Percentiles rank a stretch among this genome's conserved stretches.
Evolutionary conservation across 169 alveolate species (phyloP).

Genomic region (Ichthyophthirius multifiliis): DNA sequence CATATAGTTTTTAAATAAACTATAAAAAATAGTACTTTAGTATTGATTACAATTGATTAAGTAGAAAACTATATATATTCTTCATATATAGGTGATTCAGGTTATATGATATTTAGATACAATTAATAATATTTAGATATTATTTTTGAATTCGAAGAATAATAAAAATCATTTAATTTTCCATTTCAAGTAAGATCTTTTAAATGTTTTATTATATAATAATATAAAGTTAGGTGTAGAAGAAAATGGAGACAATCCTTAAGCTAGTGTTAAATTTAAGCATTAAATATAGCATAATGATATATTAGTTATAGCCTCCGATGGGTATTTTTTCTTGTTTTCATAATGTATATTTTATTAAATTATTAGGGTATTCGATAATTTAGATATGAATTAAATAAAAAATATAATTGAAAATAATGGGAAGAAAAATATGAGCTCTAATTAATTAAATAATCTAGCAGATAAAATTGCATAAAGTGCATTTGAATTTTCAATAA

Average conservation of each 20-base stretch:
- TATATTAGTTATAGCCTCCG: constrained; percentile 62
- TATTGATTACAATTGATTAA: constrained; percentile 2
- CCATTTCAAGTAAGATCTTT: constrained; percentile 52
- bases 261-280: constrained; percentile 17
- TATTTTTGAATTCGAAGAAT: constrained; percentile 47
- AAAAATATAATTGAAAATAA: no score
- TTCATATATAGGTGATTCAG: constrained; percentile 74
- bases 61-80: not conserved
- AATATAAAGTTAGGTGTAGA: constrained; percentile 49
- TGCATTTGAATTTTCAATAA: no score
- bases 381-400: no score
- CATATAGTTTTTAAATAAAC: not conserved
- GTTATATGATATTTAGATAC: constrained; percentile 51
- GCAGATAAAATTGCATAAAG: no score
- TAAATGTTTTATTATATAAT: no score
- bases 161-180: constrained; percentile 66
- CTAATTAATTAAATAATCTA: no score
- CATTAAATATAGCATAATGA: constrained; percentile 64
- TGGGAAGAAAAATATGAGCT: no score
- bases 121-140: constrained; percentile 21
- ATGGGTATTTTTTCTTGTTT: no score
- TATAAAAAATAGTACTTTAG: constrained; percentile 28
- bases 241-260: constrained; percentile 54
- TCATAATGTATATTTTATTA: no score
- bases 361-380: no score